Base-by-base conservation (phyloP, 202 grass and related monocot species). In the Elaeis oleifera region DNA sequence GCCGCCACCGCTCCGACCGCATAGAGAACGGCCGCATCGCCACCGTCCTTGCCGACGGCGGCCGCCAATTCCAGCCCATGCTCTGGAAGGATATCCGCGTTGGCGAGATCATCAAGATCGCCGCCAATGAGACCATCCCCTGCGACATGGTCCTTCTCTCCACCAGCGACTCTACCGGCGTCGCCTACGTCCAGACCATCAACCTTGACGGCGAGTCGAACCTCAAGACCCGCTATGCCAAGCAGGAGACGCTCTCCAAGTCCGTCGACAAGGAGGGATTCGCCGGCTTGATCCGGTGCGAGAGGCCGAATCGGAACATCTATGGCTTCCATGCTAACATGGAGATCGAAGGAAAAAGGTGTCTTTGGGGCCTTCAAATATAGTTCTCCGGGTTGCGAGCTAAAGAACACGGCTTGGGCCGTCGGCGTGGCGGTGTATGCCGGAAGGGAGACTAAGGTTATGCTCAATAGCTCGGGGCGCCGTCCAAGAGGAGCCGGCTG, bases 171-270 rank as follows among this genome's bases (percentile, higher is more conserved):
- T 59, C 80, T 28, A 87, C 75, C 6, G 85, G 85, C 53, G 78
- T 95, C 23, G 90, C 83, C 24, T 90, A 90, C 60, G 83, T 95
- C 71, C 90, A 95, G 76, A 95, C 90, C 57, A 75, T 87, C 16
- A 95, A 95, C 69, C 80, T 95, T 20, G 90, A 95, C 50, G 90
- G 90, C 56, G 90, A 95, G 63, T 90, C 90, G 22, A 95, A 95
- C 79, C 85, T 95, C 20, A 95, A 95, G 81, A 95, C 86, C 4
- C 80, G 90, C 1, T 95, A 95, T 28, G 86, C 90, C 15, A 90
- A 84, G 65, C 86, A 90, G 11, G 90, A 95, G 53, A 95, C 90
- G 8, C 53, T 72, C 17, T 63, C 58, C 19, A 54, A 23, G 55
- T 7, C 3, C 18, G 63, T 72, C 49, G 80, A 72, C 5, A 64